Evolutionary conservation across 2,329 filamentous ascomycete species (phyloP).

Genomic region (Penicillium sp.): DNA sequence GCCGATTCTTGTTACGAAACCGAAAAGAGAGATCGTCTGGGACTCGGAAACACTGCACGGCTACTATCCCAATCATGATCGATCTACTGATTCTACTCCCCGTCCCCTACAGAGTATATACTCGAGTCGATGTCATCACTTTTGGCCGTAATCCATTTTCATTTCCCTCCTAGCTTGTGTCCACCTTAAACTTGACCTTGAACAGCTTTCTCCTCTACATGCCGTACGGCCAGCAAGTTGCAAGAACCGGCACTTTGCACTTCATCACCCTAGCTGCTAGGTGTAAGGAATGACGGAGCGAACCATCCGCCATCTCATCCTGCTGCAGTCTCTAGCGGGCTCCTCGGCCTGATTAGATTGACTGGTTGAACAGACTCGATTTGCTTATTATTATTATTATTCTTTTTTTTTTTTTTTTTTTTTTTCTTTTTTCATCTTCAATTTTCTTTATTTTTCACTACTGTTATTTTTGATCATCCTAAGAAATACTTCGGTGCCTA

Average conservation of each 20-base stretch:
- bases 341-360: conserved; percentile 25
- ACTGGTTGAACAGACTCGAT: background rate
- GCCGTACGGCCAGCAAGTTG: background rate
- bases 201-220: background rate
- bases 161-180: conserved; percentile 1
- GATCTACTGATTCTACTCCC: conserved; percentile 5
- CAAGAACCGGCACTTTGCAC: conserved; percentile 4
- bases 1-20: conserved; percentile 33
- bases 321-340: conserved; percentile 38
- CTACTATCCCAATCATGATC: background rate
- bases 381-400: background rate
- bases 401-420: background rate
- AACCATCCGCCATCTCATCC: conserved; percentile 37
- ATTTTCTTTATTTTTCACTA: background rate
- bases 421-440: background rate
- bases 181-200: background rate
- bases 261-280: conserved; percentile 1
- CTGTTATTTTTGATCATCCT: background rate
- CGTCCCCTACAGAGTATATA: conserved; percentile 8
- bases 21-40: conserved; percentile 33
- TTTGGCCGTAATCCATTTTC: background rate
- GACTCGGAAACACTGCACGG: conserved; percentile 9
- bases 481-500: background rate
- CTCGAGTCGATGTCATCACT: conserved; percentile 29
- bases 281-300: conserved; percentile 40